These are phyloP conservation scores for Scedosporium apiospermum DNA, from an alignment of 2,329 filamentous ascomycete species.

Conservation along the genomic window DNA sequence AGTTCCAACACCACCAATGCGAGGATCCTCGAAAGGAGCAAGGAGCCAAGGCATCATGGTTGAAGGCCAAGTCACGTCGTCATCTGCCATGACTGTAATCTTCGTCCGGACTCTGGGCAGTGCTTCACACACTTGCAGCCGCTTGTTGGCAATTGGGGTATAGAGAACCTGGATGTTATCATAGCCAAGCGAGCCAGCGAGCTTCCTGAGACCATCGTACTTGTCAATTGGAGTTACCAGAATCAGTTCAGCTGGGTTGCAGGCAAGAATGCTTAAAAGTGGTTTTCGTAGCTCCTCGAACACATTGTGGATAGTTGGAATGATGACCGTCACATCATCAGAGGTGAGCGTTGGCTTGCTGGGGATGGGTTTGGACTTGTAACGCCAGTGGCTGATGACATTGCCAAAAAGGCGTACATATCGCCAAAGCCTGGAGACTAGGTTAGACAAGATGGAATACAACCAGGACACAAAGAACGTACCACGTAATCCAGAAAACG, in stretches of 20 bases:
- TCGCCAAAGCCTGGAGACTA: slow-evolving; percentile 61
- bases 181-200: slow-evolving; percentile 50
- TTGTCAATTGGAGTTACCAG: slow-evolving; percentile 83
- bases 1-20: slow-evolving; percentile 84
- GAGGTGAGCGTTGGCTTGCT: slow-evolving; percentile 70
- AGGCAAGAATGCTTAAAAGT: slow-evolving; percentile 65
- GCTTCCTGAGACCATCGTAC: slow-evolving; percentile 54
- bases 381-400: slow-evolving; percentile 74
- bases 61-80: slow-evolving; percentile 86
- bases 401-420: slow-evolving; percentile 82
- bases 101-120: slow-evolving; percentile 74
- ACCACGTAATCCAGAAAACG: slow-evolving; percentile 36
- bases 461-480: slow-evolving; percentile 16
- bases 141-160: slow-evolving; percentile 85
- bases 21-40: slow-evolving; percentile 76
- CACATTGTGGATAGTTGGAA: slow-evolving; percentile 82
- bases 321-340: slow-evolving; percentile 85
- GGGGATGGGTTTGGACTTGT: slow-evolving; percentile 75
- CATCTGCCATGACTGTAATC: slow-evolving; percentile 89
- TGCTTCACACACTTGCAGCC: slow-evolving; percentile 83
- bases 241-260: slow-evolving; percentile 63
- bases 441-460: slow-evolving; percentile 12
- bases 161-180: slow-evolving; percentile 64
- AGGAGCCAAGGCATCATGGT: slow-evolving; percentile 86
- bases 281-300: slow-evolving; percentile 78